phyloP scores from a whole-genome alignment of 192 early-diverging fungal species.

The Coemansia sp. region DNA sequence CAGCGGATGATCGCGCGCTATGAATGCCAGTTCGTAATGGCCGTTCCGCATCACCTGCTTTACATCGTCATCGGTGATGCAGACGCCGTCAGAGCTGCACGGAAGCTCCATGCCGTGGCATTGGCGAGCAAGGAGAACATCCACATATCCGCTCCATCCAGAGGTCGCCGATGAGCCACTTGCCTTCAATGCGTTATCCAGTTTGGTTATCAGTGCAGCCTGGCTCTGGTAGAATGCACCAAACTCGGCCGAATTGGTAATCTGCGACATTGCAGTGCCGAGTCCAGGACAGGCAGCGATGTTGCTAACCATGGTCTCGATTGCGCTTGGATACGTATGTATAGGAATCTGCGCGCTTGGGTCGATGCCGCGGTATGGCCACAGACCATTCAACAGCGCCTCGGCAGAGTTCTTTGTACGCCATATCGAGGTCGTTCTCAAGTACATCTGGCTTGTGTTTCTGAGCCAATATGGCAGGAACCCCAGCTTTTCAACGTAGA shows the following conservation, averaged over 20 bases:
- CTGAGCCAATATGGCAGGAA: no score
- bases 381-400: no score
- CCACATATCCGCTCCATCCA: constrained; percentile 22
- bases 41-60: constrained; percentile 15
- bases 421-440: no score
- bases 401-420: no score
- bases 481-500: no score
- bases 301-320: no score
- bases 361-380: no score
- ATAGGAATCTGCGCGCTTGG: no score
- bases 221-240: constrained; percentile 18
- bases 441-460: no score
- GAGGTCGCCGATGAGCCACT: constrained; percentile 1
- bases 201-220: constrained; percentile 14
- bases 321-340: no score
- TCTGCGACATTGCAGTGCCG: not conserved
- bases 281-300: no score
- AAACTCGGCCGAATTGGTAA: constrained; percentile 22
- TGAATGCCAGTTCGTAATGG: constrained; percentile 12
- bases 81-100: constrained; percentile 23
- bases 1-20: constrained; percentile 23
- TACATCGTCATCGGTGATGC: constrained; percentile 26
- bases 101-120: constrained; percentile 25
- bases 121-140: constrained; percentile 18
- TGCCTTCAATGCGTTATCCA: constrained; percentile 22